These are phyloP conservation scores for Xerocomus potaroensis DNA, from an alignment of 768 basidiomycete genomes.

Conservation along the genomic window DNA sequence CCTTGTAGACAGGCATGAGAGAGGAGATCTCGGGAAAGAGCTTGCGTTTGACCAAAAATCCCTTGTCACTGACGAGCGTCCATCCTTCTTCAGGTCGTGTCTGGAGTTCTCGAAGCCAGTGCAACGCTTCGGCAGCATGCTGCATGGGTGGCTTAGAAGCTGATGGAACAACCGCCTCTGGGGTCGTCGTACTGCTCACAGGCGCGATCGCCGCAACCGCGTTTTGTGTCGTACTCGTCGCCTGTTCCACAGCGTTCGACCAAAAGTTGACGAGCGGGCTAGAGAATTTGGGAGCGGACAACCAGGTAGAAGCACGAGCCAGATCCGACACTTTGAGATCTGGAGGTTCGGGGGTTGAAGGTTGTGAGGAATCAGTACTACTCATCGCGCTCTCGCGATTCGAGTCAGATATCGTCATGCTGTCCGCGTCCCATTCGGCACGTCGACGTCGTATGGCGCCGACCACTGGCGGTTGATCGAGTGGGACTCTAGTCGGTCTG, in stretches of 20 bases:
- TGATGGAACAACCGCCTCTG: slow-evolving; percentile 42
- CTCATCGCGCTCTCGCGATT: slow-evolving; percentile 14
- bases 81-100: slow-evolving; percentile 59
- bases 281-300: slow-evolving; percentile 60
- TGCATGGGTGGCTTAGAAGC: slow-evolving; percentile 69
- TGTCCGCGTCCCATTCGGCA: slow-evolving; percentile 68
- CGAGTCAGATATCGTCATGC: slow-evolving; percentile 22
- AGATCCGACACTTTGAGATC: slow-evolving; percentile 13
- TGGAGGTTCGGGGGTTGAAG: slow-evolving; percentile 18
- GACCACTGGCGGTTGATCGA: slow-evolving; percentile 89
- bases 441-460: slow-evolving; percentile 62
- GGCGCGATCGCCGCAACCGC: slow-evolving; percentile 78
- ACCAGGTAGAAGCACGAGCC: slow-evolving; percentile 37
- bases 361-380: slow-evolving; percentile 17
- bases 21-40: slow-evolving; percentile 74
- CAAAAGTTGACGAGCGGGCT: slow-evolving; percentile 71
- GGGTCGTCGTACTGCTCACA: slow-evolving; percentile 33
- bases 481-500: slow-evolving; percentile 79
- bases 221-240: slow-evolving; percentile 66
- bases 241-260: slow-evolving; percentile 71
- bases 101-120: slow-evolving; percentile 75
- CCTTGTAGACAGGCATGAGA: slow-evolving; percentile 79
- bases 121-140: slow-evolving; percentile 75
- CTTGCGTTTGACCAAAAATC: slow-evolving; percentile 70
- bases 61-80: slow-evolving; percentile 74